Base-by-base conservation (phyloP, 352 stramenopile genomes). In the Globisporangium recalcitrans region DNA sequence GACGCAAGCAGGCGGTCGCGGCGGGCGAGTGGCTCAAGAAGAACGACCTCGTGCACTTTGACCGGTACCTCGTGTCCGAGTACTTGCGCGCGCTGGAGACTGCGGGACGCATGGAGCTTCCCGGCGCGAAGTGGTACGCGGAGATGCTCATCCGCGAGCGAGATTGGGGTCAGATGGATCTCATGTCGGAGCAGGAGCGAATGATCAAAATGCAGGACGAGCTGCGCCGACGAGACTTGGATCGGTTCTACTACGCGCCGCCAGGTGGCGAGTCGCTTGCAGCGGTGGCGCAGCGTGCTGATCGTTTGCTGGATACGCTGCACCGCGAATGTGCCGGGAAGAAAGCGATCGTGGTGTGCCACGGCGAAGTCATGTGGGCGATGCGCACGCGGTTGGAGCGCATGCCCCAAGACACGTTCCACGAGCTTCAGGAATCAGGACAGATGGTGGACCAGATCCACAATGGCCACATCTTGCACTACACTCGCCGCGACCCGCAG, bases 351-450 rank as follows among this genome's bases (percentile, higher is more conserved):
- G 83, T 95, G 13, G 87, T 96, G 55, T 90, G 81, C 51, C 87
- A 96, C 60, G 86, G 85, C 52, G 87, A 96, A 75, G 84, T 96
- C 21, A 96, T 96, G 72, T 96, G 87, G 87, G 87, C 87, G 14
- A 89, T 96, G 71, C 86, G 87, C 42, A 93, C 86, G 47, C 77
- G 87, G 1, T 75, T 96, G 16, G 87, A 96, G 69, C 80, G 85
- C 31, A 94, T 96, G 85, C 90, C 80, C 14, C 86, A 95, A 56
- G 86, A 94, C 65, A 93, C 78, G 32, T 96, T 93, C 58, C 85
- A 86, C 34, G 87, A 96, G 64, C 68, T 96, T 5, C 85, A 94
- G 55, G 78, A 93, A 52, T 91, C 80, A 0, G 83, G 83, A 0
- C 80, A 87, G 55, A 92, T 92, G 83, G 85, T 93, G 22, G 88